phyloP scores from a whole-genome alignment of 2,329 filamentous ascomycete species.

The Alternaria arborescens region DNA sequence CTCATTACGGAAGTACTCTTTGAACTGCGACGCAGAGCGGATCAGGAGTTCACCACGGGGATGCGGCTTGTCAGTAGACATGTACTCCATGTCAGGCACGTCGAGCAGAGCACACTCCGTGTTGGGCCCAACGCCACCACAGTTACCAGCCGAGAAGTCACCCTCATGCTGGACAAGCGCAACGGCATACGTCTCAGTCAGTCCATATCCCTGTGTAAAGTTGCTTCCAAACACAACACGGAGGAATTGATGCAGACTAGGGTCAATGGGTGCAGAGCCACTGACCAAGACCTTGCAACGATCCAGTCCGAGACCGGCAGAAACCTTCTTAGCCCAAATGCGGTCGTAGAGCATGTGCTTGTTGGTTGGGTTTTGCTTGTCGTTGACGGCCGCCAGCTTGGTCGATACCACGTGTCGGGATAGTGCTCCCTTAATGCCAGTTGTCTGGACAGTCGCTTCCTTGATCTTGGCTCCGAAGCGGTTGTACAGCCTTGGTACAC shows the following conservation, averaged over 20 bases:
- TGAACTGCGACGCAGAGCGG: slow-evolving; percentile 81
- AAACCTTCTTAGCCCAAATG: slow-evolving; percentile 90
- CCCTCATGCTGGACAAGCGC: slow-evolving; percentile 72
- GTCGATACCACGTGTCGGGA: slow-evolving; percentile 80
- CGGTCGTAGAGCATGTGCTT: slow-evolving; percentile 81
- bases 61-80: slow-evolving; percentile 83
- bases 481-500: slow-evolving; percentile 91
- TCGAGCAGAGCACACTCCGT: slow-evolving; percentile 82
- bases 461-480: slow-evolving; percentile 86
- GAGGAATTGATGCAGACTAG: slow-evolving; percentile 86
- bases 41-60: slow-evolving; percentile 90
- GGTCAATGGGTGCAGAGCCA: slow-evolving; percentile 90
- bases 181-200: slow-evolving; percentile 92
- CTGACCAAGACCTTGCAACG: slow-evolving; percentile 77
- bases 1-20: slow-evolving; percentile 87
- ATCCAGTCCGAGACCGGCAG: slow-evolving; percentile 82
- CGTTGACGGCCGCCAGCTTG: slow-evolving; percentile 81
- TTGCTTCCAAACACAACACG: slow-evolving; percentile 81
- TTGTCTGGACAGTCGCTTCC: slow-evolving; percentile 77
- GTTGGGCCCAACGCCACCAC: slow-evolving; percentile 74
- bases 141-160: slow-evolving; percentile 82
- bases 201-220: slow-evolving; percentile 87
- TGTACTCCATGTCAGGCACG: slow-evolving; percentile 94
- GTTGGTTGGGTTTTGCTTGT: slow-evolving; percentile 77
- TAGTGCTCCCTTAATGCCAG: slow-evolving; percentile 81